phyloP scores from a whole-genome alignment of 2,329 filamentous ascomycete species.

The Fusarium marasasianum region DNA sequence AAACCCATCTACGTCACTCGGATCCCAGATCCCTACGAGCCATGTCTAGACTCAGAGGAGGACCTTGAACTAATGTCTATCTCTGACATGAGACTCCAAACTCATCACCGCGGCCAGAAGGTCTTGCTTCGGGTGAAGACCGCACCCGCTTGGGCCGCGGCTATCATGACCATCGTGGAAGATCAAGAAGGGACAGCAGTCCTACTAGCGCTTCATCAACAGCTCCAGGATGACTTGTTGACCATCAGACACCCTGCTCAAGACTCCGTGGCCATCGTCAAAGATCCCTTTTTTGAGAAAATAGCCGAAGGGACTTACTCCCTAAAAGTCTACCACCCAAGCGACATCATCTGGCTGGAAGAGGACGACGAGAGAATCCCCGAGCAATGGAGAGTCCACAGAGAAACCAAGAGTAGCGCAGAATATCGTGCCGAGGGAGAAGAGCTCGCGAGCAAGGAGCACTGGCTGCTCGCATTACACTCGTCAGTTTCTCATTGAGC shows the following conservation, averaged over 20 bases:
- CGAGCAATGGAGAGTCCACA: constrained; percentile 43
- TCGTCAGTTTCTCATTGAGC: constrained; percentile 41
- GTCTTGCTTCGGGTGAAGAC: constrained; percentile 34
- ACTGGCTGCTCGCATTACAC: constrained; percentile 45
- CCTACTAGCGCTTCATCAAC: constrained; percentile 53
- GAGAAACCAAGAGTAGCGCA: constrained; percentile 4
- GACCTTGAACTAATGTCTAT: constrained; percentile 6
- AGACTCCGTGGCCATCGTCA: constrained; percentile 54
- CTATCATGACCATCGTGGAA: constrained; percentile 47
- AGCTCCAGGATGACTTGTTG: constrained; percentile 49
- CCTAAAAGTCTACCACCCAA: constrained; percentile 62
- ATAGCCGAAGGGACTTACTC: constrained; percentile 51
- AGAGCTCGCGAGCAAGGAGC: constrained; percentile 32
- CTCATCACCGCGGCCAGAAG: constrained; percentile 30
- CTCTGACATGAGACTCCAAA: constrained; percentile 18
- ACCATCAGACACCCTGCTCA: constrained; percentile 48
- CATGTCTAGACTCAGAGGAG: neutral
- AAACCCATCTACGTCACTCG: neutral
- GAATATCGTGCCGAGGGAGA: constrained; percentile 48
- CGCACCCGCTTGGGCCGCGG: constrained; percentile 20
- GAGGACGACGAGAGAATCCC: constrained; percentile 52
- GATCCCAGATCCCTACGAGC: constrained; percentile 1
- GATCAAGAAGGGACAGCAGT: constrained; percentile 50
- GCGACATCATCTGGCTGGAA: constrained; percentile 55
- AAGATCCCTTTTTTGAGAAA: constrained; percentile 63